Conservation (phyloP, 208 protist genomes). For the Trypanosoma caninum region DNA sequence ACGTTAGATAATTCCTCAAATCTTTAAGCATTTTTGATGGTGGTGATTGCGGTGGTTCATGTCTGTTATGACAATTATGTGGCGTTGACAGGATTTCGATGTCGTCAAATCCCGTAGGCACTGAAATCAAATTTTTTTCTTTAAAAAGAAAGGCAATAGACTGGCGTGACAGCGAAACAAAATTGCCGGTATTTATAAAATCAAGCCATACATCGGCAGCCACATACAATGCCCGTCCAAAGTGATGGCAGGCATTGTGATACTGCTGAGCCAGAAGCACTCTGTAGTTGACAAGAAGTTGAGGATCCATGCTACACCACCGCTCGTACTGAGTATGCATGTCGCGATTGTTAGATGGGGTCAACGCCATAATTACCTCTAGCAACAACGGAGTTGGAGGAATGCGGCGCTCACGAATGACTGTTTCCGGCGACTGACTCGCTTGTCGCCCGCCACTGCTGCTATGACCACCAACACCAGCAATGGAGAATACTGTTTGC, state of each 20-base stretch:
- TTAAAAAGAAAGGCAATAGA: not conserved
- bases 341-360: conserved; percentile 22
- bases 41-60: not conserved
- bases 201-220: conserved; percentile 11
- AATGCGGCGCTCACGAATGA: conserved; percentile 8
- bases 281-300: conserved; percentile 23
- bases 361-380: conserved; percentile 40
- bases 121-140: conserved; percentile 4
- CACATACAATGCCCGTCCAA: conserved; percentile 13
- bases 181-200: not conserved
- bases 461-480: not conserved
- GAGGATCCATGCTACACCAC: conserved; percentile 28
- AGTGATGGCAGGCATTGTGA: conserved; percentile 20
- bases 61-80: not conserved
- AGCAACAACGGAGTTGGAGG: conserved; percentile 31
- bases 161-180: not conserved
- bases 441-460: not conserved
- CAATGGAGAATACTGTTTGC: conserved; percentile 2
- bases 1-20: not conserved
- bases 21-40: conserved; percentile 1
- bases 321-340: conserved; percentile 31
- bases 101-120: not conserved
- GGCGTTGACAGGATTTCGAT: no score
- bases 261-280: conserved; percentile 41
- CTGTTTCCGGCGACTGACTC: not conserved